Base-by-base conservation (phyloP, 129 eudicot genomes). In the Helianthus tuberosus region DNA sequence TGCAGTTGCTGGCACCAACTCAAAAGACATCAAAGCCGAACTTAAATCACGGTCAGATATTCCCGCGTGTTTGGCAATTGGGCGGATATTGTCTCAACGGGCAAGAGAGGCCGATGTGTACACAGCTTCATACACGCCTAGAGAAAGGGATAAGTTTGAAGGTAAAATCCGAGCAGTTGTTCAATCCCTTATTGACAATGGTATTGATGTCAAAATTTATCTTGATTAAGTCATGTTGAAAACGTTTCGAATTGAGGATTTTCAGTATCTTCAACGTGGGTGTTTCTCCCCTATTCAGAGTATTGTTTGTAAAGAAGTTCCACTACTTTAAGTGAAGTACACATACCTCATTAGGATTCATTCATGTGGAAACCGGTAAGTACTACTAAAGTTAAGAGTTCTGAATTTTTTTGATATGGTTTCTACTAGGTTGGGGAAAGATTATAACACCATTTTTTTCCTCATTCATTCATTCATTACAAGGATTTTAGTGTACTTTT, bases 101-200 rank as follows among this genome's bases (percentile, higher is more conserved):
- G 66, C 66, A 29, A 61, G 66, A 32, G 66, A 61, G 14, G 66
- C 66, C n/a, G 46, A 61, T 61, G 66, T 61, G 66, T 32, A 61
- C 46, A 61, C 66, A 32, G 44, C 46, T 32, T 61, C 46, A 12
- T 61, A 61, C 32, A 32, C 17, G 10, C 66, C 66, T 3, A 61
- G 66, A 41, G 66, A 61, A 61, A 35, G 66, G 17, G 66, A 61
- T 61, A 32, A 61, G 13, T 61, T 61, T 61, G 66, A 61, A 61
- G 66, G 66, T 61, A 61, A 61, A 61, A 61, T 61, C 32, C 14
- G 66, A 61, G 66, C 46, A 13, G 66, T 61, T 61, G 64, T 59
- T 25, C 44, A 61, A 61, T 61, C 66, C 20, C 66, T 61, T 61
- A 61, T 61, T 61, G 44, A 61, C n/a, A 61, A 32, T 61, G 66